phyloP scores from a whole-genome alignment of 2,329 filamentous ascomycete species.

The Aplosporella prunicola region DNA sequence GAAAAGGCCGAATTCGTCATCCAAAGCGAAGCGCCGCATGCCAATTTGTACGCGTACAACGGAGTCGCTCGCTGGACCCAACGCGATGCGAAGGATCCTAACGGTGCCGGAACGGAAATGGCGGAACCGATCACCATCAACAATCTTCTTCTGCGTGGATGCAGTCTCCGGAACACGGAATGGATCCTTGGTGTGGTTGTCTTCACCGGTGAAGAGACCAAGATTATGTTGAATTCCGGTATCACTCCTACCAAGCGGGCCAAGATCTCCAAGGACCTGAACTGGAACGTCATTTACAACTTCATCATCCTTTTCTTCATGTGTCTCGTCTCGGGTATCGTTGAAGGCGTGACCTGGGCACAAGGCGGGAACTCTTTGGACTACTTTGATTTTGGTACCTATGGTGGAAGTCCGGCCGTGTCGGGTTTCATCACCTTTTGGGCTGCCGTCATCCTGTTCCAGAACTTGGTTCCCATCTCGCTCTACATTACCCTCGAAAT shows the following conservation, averaged over 20 bases:
- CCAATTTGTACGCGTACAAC: conserved; percentile 92
- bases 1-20: conserved; percentile 80
- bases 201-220: conserved; percentile 92
- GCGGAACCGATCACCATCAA: conserved; percentile 90
- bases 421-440: conserved; percentile 96
- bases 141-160: conserved; percentile 87
- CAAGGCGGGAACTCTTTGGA: conserved; percentile 63
- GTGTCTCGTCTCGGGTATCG: conserved; percentile 76
- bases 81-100: conserved; percentile 51
- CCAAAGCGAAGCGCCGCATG: conserved; percentile 82
- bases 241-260: conserved; percentile 91
- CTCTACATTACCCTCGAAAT: conserved; percentile 97
- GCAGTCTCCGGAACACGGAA: conserved; percentile 88
- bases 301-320: conserved; percentile 82
- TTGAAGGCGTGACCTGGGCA: conserved; percentile 75
- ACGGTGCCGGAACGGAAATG: conserved; percentile 63
- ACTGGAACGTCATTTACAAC: conserved; percentile 96
- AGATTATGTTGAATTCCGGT: conserved; percentile 98
- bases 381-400: conserved; percentile 79
- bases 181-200: conserved; percentile 89
- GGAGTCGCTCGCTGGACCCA: conserved; percentile 85
- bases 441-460: conserved; percentile 88
- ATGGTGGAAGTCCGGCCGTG: conserved; percentile 61
- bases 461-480: conserved; percentile 97
- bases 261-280: conserved; percentile 83